These are phyloP conservation scores for Globisporangium middletonii DNA, from an alignment of 352 stramenopile genomes.

Conservation along the genomic window DNA sequence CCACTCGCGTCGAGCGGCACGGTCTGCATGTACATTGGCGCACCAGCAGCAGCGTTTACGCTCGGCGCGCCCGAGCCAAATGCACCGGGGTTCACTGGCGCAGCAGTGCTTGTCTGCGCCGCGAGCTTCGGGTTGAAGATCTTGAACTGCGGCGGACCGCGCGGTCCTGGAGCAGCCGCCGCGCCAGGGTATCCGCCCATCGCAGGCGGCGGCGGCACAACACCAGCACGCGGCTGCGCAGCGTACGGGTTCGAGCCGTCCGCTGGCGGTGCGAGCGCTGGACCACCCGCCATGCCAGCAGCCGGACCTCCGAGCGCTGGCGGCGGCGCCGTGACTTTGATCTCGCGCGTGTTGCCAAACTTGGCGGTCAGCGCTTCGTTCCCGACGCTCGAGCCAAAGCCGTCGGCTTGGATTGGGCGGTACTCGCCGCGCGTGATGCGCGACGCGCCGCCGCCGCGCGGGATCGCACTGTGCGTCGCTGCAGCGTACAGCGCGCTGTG, in stretches of 20 bases:
- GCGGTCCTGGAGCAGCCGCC: slow-evolving; percentile 8
- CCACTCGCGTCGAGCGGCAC: slow-evolving; percentile 25
- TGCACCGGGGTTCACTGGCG: slow-evolving; percentile 11
- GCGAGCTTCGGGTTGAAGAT: slow-evolving; percentile 82
- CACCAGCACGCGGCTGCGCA: slow-evolving; percentile 19
- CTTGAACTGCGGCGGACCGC: slow-evolving; percentile 73
- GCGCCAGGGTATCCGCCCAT: slow-evolving; percentile 24
- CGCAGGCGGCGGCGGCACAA: slow-evolving; percentile 10
- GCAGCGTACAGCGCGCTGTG: slow-evolving; percentile 72
- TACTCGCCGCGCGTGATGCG: slow-evolving; percentile 68
- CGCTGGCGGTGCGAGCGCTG: slow-evolving; percentile 9
- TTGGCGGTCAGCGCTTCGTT: slow-evolving; percentile 87
- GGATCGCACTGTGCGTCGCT: slow-evolving; percentile 78
- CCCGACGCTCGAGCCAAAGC: slow-evolving; percentile 85
- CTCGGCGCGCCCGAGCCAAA: slow-evolving; percentile 18
- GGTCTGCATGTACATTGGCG: slow-evolving; percentile 14
- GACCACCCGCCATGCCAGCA: slow-evolving; percentile 6
- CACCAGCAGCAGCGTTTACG: slow-evolving; percentile 6
- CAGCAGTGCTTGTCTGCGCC: slow-evolving; percentile 18
- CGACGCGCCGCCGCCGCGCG: slow-evolving; percentile 33
- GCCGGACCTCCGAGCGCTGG: slow-evolving; percentile 20
- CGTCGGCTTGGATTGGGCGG: slow-evolving; percentile 82
- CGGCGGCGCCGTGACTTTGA: slow-evolving; percentile 76
- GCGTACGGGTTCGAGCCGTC: slow-evolving; percentile 59
- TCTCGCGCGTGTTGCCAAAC: slow-evolving; percentile 81